phyloP scores from a whole-genome alignment of 495 filamentous ascomycete species.

The Penicillium cataractarum region DNA sequence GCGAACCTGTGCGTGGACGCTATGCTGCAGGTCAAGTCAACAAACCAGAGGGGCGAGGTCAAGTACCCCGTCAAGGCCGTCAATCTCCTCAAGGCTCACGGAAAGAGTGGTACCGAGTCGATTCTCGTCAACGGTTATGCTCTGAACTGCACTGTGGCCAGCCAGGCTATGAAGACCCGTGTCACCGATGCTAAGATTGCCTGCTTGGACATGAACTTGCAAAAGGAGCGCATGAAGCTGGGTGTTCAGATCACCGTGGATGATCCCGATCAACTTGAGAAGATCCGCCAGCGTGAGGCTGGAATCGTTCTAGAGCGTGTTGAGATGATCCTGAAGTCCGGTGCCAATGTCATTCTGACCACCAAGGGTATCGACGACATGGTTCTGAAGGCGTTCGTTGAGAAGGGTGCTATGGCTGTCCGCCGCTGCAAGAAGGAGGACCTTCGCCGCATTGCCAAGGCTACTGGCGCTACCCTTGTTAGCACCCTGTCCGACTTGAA shows the following conservation, averaged over 20 bases:
- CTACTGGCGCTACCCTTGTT: conserved; percentile 90
- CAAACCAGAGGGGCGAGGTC: conserved; percentile 82
- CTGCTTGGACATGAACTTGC: conserved; percentile 95
- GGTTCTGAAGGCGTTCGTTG: conserved; percentile 90
- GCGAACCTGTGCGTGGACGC: conserved; percentile 96
- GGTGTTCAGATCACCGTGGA: conserved; percentile 98
- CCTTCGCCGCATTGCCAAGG: conserved; percentile 91
- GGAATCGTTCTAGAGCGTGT: conserved; percentile 93
- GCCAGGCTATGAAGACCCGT: conserved; percentile 95
- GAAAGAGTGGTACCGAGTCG: conserved; percentile 87
- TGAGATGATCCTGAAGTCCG: conserved; percentile 96
- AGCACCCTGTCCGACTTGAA: conserved; percentile 94
- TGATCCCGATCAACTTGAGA: conserved; percentile 94
- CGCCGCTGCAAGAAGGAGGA: conserved; percentile 99
- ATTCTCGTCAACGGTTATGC: conserved; percentile 95
- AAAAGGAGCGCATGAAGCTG: conserved; percentile 98
- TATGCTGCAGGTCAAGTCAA: conserved; percentile 91
- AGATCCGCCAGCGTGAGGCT: conserved; percentile 89
- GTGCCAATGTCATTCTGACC: conserved; percentile 93
- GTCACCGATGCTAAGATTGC: conserved; percentile 95
- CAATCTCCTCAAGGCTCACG: conserved; percentile 97
- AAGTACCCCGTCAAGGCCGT: conserved; percentile 99
- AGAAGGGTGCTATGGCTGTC: conserved; percentile 94
- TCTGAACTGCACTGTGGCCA: conserved; percentile 97
- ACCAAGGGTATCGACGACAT: conserved; percentile 99